Evolutionary conservation across 2,329 filamentous ascomycete species (phyloP).

Genomic region (Trichoderma harzianum): DNA sequence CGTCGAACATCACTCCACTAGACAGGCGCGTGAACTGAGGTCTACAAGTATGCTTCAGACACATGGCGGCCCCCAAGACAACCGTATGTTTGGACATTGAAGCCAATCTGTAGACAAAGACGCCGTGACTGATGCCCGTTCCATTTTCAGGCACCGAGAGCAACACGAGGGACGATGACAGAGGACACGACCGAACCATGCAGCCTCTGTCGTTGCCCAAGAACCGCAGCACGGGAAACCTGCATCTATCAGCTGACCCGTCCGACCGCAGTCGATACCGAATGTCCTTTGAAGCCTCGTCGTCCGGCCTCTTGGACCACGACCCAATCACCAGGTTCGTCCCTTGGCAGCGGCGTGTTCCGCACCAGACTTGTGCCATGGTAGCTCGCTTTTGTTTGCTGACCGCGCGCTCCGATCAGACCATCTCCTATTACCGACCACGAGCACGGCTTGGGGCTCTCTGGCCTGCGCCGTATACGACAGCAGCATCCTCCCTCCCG

Average conservation of each 20-base stretch:
- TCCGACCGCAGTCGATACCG: conserved; percentile 59
- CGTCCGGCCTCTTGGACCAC: conserved; percentile 56
- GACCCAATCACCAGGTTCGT: conserved; percentile 71
- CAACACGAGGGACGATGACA: conserved; percentile 34
- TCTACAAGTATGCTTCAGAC: conserved; percentile 43
- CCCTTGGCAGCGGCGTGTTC: conserved; percentile 3
- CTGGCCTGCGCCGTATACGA: conserved; percentile 88
- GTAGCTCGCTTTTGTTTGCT: conserved; percentile 22
- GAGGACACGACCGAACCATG: conserved; percentile 45
- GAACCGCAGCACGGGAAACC: conserved; percentile 63
- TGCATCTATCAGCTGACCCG: conserved; percentile 47
- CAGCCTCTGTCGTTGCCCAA: conserved; percentile 55
- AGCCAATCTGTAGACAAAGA: conserved; percentile 7
- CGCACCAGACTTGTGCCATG: background rate
- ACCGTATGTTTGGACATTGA: conserved; percentile 32
- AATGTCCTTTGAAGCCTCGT: conserved; percentile 73
- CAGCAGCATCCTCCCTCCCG: conserved; percentile 68
- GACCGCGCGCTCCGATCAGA: conserved; percentile 46
- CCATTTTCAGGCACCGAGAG: conserved; percentile 32
- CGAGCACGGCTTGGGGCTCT: conserved; percentile 80
- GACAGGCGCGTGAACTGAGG: conserved; percentile 18
- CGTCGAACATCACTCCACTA: conserved; percentile 20
- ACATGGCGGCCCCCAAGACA: conserved; percentile 41
- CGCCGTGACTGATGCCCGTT: conserved; percentile 24
- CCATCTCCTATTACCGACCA: conserved; percentile 80